Evolutionary conservation across 306 rosid genomes (phyloP).

Genomic region (Trifolium subterraneum): DNA sequence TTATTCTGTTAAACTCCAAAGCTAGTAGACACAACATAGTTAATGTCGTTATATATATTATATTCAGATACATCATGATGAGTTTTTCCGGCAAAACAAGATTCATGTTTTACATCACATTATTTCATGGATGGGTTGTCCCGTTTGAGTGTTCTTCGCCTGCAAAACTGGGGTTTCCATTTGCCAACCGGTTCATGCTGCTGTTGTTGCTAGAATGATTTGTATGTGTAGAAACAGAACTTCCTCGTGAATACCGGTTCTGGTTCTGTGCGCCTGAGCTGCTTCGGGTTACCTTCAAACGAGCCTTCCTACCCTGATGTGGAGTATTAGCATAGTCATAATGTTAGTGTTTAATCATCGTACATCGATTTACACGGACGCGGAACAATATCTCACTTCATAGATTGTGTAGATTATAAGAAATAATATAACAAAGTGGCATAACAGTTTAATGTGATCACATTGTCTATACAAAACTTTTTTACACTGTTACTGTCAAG

Average conservation of each 20-base stretch:
- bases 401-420: not conserved
- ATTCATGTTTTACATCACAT: conserved; percentile 32
- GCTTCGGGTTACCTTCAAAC: conserved; percentile 88
- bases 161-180: conserved; percentile 68
- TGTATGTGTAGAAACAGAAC: conserved; percentile 66
- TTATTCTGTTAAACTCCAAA: not conserved
- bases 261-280: conserved; percentile 80
- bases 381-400: not conserved
- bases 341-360: not conserved
- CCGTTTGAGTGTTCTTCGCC: conserved; percentile 88
- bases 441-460: too few species aligned
- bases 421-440: not conserved
- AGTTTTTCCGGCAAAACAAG: conserved; percentile 18
- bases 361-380: not conserved
- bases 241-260: conserved; percentile 72
- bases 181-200: conserved; percentile 62
- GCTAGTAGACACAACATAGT: not conserved
- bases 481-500: too few species aligned
- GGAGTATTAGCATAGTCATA: not conserved
- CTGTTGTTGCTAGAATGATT: conserved; percentile 51
- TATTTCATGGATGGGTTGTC: conserved; percentile 57
- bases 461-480: too few species aligned
- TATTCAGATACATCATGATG: conserved; percentile 5
- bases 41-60: not conserved
- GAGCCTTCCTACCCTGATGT: conserved; percentile 94